A percentile compares a stretch with the other conserved stretches of the same genome.
Evolutionary conservation across 345 rosid species (phyloP).

Genomic region (Raphanus sativus): DNA sequence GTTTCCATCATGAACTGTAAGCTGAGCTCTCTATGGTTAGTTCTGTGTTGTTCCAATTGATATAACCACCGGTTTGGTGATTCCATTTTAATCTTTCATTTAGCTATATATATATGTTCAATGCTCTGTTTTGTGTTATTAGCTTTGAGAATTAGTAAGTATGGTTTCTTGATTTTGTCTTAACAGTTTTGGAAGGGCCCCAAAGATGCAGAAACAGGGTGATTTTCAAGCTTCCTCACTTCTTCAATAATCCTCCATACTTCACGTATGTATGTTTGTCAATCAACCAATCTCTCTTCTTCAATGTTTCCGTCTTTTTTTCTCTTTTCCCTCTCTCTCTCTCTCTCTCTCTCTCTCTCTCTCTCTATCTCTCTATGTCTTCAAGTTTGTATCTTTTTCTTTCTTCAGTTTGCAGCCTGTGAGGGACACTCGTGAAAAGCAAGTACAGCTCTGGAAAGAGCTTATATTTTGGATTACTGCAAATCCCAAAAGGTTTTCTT

Average conservation of each 20-base stretch:
- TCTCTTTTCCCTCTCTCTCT: not conserved
- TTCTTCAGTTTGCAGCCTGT: conserved; percentile 84
- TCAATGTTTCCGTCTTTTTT: not conserved
- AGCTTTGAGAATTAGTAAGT: not conserved
- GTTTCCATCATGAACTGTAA: too few relatives aligned
- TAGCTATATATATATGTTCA: too few relatives aligned
- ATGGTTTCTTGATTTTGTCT: not conserved
- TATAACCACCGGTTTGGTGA: not conserved
- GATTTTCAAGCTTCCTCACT: conserved; percentile 89
- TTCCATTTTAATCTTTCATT: not conserved
- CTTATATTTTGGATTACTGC: conserved; percentile 80
- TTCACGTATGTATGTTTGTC: conserved; percentile 59
- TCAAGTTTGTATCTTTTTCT: not conserved
- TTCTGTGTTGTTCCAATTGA: too few relatives aligned
- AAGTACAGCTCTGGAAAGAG: conserved; percentile 89
- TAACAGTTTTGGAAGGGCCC: conserved; percentile 6
- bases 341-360: not conserved
- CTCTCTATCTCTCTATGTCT: not conserved
- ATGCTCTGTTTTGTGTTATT: not conserved
- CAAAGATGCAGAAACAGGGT: conserved; percentile 76
- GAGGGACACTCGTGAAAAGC: conserved; percentile 94
- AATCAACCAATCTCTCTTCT: conserved; percentile 16
- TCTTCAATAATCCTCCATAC: conserved; percentile 95
- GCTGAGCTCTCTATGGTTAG: too few relatives aligned
- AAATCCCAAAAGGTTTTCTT: conserved; percentile 64